Conservation (phyloP, 2,329 filamentous ascomycete species). For the Fusarium sp. region DNA sequence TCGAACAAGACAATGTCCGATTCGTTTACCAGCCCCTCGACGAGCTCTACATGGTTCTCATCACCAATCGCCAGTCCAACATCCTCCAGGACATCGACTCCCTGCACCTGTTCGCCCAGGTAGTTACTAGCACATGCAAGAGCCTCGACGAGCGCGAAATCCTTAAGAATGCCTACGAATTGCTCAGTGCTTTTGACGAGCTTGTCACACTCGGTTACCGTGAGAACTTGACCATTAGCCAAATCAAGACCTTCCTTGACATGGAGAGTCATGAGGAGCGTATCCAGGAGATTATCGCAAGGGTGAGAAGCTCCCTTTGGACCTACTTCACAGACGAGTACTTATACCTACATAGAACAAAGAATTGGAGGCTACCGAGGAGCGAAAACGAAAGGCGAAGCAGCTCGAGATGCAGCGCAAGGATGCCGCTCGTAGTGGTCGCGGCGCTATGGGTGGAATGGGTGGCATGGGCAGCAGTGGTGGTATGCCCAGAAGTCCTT, state of each 20-base stretch:
- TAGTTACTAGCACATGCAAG: slow-evolving; percentile 96
- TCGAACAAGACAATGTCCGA: slow-evolving; percentile 99
- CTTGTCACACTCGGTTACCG: slow-evolving; percentile 94
- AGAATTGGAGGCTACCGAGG: slow-evolving; percentile 96
- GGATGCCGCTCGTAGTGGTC: slow-evolving; percentile 83
- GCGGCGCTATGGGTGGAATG: slow-evolving; percentile 53
- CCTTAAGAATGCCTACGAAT: slow-evolving; percentile 91
- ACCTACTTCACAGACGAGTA: background rate
- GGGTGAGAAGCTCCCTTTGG: slow-evolving; percentile 64
- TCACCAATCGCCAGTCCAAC: slow-evolving; percentile 99
- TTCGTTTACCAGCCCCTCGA: slow-evolving; percentile 99
- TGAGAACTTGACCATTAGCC: slow-evolving; percentile 94
- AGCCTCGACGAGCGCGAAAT: slow-evolving; percentile 97
- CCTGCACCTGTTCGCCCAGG: slow-evolving; percentile 96
- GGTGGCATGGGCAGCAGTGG: slow-evolving; percentile 47
- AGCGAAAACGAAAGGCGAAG: slow-evolving; percentile 98
- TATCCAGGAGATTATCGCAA: slow-evolving; percentile 97
- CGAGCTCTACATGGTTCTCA: slow-evolving; percentile 99
- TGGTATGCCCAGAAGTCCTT: slow-evolving; percentile 77
- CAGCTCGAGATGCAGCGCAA: slow-evolving; percentile 99
- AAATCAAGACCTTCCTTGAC: slow-evolving; percentile 99
- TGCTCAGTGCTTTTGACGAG: slow-evolving; percentile 97
- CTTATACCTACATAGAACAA: slow-evolving; percentile 78
- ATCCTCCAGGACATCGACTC: slow-evolving; percentile 99
- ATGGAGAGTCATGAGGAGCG: slow-evolving; percentile 99